A percentile compares a stretch with the other conserved stretches of the same genome.
These are phyloP conservation scores for Colletotrichum sp. DNA, from an alignment of 2,329 filamentous ascomycete species.

Conservation along the genomic window DNA sequence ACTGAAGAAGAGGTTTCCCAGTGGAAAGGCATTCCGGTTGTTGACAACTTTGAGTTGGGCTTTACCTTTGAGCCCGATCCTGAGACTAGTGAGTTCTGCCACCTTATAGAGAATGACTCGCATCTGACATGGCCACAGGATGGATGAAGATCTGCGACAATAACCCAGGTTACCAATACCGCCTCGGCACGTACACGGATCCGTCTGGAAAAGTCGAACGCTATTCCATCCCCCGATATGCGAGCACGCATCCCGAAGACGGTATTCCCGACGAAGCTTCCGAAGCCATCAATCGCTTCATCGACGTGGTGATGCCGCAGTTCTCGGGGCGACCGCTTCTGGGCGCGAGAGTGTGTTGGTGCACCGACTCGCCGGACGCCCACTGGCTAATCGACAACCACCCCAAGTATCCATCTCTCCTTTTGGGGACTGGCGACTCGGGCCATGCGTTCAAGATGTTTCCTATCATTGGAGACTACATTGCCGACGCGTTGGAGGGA, in stretches of 20 bases:
- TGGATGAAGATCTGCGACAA: slow-evolving; percentile 24
- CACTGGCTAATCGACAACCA: slow-evolving; percentile 34
- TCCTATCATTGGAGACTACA: slow-evolving; percentile 27
- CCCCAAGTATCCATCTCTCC: slow-evolving; percentile 18
- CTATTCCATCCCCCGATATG: slow-evolving; percentile 21
- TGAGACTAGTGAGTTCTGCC: background rate
- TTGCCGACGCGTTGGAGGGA: slow-evolving; percentile 25
- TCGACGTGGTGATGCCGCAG: slow-evolving; percentile 25
- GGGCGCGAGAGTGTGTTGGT: slow-evolving; percentile 32
- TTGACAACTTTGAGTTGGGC: slow-evolving; percentile 22
- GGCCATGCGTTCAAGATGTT: slow-evolving; percentile 33
- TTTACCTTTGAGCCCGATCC: slow-evolving; percentile 24
- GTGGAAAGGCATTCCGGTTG: slow-evolving; percentile 8
- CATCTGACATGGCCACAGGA: background rate
- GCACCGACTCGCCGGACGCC: slow-evolving; percentile 36
- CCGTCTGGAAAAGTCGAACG: slow-evolving; percentile 4
- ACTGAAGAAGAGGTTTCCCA: background rate
- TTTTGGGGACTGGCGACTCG: slow-evolving; percentile 28
- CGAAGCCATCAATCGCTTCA: slow-evolving; percentile 5
- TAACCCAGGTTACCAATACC: slow-evolving; percentile 20
- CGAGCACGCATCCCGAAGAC: slow-evolving; percentile 13
- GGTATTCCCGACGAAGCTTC: slow-evolving; percentile 20
- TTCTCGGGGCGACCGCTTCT: slow-evolving; percentile 27
- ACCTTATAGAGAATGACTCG: rapidly evolving
- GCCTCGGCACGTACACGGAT: slow-evolving; percentile 2